phyloP scores from a whole-genome alignment of 768 basidiomycete species.

The Pulveroboletus sp. region DNA sequence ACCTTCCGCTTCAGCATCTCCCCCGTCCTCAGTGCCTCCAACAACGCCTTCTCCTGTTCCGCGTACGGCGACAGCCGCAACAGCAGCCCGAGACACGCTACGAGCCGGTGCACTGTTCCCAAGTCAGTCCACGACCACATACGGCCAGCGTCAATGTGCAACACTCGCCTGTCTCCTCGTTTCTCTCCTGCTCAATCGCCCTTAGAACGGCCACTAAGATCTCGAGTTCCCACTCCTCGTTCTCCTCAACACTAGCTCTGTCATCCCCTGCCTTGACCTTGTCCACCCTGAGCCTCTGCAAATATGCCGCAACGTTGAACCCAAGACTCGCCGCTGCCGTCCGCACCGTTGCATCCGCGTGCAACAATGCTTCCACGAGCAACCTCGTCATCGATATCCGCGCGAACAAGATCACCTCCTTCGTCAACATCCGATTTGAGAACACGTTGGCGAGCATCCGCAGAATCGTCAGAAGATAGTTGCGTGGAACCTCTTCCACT shows the following conservation, averaged over 20 bases:
- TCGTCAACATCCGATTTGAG: conserved; percentile 37
- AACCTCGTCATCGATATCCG: conserved; percentile 43
- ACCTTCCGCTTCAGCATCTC: conserved; percentile 57
- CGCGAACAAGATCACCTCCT: conserved; percentile 35
- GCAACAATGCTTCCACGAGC: conserved; percentile 63
- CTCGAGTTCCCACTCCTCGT: conserved; percentile 85
- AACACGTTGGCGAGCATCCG: conserved; percentile 70
- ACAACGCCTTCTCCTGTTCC: conserved; percentile 49
- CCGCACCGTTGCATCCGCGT: conserved; percentile 62
- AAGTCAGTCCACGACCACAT: not conserved
- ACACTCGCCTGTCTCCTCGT: conserved; percentile 75
- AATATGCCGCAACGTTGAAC: conserved; percentile 65
- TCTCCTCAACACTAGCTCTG: conserved; percentile 42
- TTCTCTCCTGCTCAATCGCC: conserved; percentile 67
- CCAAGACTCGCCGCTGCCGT: conserved; percentile 79
- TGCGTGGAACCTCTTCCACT: conserved; percentile 36
- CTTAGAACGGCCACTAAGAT: conserved; percentile 79
- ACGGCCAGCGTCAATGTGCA: not conserved
- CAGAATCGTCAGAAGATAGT: conserved; percentile 59
- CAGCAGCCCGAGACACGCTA: conserved; percentile 72
- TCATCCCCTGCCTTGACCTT: conserved; percentile 29
- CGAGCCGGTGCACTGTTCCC: conserved; percentile 71
- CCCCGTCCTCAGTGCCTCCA: conserved; percentile 67
- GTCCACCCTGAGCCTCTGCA: conserved; percentile 61
- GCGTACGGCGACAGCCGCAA: conserved; percentile 71